Conservation (phyloP, 2,329 filamentous ascomycete species). For the Rhinocladiella mackenziei region DNA sequence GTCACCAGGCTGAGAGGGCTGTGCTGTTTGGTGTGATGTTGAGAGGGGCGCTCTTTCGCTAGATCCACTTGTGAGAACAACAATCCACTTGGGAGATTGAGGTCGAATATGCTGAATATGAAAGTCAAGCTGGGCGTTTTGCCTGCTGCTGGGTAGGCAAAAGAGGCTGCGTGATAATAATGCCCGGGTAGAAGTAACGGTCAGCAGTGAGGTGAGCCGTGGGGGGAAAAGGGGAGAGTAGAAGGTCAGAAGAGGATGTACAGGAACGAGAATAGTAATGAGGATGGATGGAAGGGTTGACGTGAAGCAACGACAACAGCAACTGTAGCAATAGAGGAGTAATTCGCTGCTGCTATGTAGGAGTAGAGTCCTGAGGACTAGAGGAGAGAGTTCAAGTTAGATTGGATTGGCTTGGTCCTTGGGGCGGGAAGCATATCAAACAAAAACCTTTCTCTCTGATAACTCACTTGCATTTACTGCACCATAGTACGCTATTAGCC, state of each 20-base stretch:
- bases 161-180: constrained; percentile 15
- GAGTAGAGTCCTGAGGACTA: not conserved
- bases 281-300: constrained; percentile 3
- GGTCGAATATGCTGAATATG: constrained; percentile 16
- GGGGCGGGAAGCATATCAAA: constrained; percentile 5
- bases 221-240: constrained; percentile 10
- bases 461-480: too few species aligned
- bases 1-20: constrained; percentile 14
- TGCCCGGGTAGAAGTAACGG: constrained; percentile 6
- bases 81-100: constrained; percentile 20
- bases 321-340: not conserved
- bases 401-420: constrained; percentile 14
- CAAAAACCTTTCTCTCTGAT: too few species aligned
- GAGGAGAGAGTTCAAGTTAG: too few species aligned
- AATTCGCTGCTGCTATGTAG: not conserved
- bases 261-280: constrained; percentile 10
- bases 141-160: constrained; percentile 20
- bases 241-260: constrained; percentile 12
- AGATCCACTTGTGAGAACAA: constrained; percentile 21
- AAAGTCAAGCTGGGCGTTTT: constrained; percentile 5
- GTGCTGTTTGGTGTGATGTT: constrained; percentile 9
- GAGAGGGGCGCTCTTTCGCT: constrained; percentile 4
- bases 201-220: constrained; percentile 24
- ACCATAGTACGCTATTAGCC: too few species aligned
- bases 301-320: constrained; percentile 1